phyloP scores from a whole-genome alignment of 169 alveolate species.

The Eimeria falciformis region DNA sequence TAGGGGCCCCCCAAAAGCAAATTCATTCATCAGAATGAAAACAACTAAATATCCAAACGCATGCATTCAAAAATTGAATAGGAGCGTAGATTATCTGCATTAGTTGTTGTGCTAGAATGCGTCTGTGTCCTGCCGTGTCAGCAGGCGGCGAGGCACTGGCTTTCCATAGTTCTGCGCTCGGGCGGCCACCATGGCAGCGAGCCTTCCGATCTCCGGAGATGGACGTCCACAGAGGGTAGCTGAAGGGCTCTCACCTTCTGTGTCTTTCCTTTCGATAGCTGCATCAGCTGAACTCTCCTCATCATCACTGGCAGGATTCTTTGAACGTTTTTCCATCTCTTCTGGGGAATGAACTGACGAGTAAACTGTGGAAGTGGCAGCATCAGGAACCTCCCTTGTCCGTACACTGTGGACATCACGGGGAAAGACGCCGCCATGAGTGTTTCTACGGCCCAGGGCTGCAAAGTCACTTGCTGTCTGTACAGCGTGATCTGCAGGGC shows the following conservation, averaged over 20 bases:
- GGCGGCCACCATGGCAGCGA: constrained; percentile 44
- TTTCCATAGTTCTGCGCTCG: constrained; percentile 41
- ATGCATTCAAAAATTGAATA: not conserved
- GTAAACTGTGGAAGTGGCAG: too few relatives aligned
- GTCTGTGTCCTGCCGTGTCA: not conserved
- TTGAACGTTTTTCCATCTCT: too few relatives aligned
- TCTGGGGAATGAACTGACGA: too few relatives aligned
- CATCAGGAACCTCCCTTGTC: too few relatives aligned
- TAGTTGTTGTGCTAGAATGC: not conserved
- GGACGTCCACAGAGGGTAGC: not conserved
- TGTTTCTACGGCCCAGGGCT: too few relatives aligned
- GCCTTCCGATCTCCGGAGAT: constrained; percentile 32
- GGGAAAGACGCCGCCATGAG: too few relatives aligned
- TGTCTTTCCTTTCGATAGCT: not conserved
- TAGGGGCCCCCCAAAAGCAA: too few relatives aligned
- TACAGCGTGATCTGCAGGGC: too few relatives aligned
- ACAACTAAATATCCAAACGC: not conserved
- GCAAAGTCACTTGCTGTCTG: too few relatives aligned
- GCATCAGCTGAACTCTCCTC: not conserved
- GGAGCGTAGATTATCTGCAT: not conserved
- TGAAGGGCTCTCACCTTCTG: not conserved
- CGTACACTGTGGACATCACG: too few relatives aligned
- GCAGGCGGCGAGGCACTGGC: constrained; percentile 32
- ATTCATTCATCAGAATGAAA: not conserved
- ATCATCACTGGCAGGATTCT: not conserved